A percentile compares a stretch with the other conserved stretches of the same genome.
These are phyloP conservation scores for Yarrowia alimentaria DNA, from an alignment of 805 yeast genomes.

Conservation along the genomic window DNA sequence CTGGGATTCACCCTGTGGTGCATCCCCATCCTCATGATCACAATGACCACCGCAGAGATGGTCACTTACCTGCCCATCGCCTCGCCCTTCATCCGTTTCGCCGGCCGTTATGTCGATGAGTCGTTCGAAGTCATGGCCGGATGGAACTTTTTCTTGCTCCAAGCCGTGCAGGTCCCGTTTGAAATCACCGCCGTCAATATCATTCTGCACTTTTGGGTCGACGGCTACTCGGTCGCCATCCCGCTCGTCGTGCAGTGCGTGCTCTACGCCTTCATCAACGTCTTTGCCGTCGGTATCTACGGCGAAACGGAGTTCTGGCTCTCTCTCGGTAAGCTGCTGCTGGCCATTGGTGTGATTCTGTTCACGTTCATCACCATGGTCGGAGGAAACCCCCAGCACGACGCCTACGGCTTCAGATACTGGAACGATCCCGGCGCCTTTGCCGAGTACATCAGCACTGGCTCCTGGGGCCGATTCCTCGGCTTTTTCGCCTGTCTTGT, in stretches of 20 bases:
- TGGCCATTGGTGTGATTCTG: slow-evolving; percentile 71
- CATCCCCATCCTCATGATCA: slow-evolving; percentile 62
- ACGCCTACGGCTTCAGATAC: slow-evolving; percentile 58
- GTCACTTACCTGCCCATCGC: slow-evolving; percentile 72
- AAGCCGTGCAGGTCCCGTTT: slow-evolving; percentile 75
- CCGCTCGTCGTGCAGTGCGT: slow-evolving; percentile 64
- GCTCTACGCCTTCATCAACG: slow-evolving; percentile 60
- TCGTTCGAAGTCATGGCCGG: slow-evolving; percentile 74
- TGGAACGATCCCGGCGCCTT: slow-evolving; percentile 59
- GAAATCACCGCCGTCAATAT: slow-evolving; percentile 80
- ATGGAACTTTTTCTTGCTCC: slow-evolving; percentile 75
- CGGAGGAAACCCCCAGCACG: slow-evolving; percentile 79
- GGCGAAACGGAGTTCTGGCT: slow-evolving; percentile 85
- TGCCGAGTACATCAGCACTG: slow-evolving; percentile 54
- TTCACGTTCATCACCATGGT: slow-evolving; percentile 81
- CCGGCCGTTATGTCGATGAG: slow-evolving; percentile 73
- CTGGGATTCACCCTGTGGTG: slow-evolving; percentile 68
- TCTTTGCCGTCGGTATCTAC: slow-evolving; percentile 69
- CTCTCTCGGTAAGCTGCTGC: slow-evolving; percentile 66
- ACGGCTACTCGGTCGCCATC: slow-evolving; percentile 69
- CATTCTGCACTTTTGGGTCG: slow-evolving; percentile 77
- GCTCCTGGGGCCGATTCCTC: slow-evolving; percentile 61
- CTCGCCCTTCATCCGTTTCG: slow-evolving; percentile 73
- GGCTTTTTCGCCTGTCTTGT: slow-evolving; percentile 70
- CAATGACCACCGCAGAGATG: slow-evolving; percentile 74